Evolutionary conservation across 306 rosid species (phyloP).

Genomic region (Lagenaria siceraria): DNA sequence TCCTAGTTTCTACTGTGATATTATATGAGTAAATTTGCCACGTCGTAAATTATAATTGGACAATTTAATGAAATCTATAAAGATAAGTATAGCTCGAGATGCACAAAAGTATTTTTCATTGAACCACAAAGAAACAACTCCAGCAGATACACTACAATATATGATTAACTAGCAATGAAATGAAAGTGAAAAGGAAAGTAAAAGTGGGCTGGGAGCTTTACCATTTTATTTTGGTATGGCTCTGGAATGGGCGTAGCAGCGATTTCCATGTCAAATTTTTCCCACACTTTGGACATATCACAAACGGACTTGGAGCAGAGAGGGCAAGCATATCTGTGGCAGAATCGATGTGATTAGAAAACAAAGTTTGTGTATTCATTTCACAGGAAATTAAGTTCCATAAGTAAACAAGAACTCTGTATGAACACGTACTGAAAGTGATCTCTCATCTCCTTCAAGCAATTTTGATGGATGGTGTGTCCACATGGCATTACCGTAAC

Average conservation of each 20-base stretch:
- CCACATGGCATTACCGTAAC: conserved; percentile 69
- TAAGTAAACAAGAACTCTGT: neutral
- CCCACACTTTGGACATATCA: conserved; percentile 93
- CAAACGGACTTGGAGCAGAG: conserved; percentile 78
- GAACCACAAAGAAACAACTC: neutral
- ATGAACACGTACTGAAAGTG: conserved; percentile 56
- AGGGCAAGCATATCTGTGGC: conserved; percentile 68
- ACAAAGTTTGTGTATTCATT: neutral
- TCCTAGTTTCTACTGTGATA: neutral
- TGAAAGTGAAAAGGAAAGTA: neutral
- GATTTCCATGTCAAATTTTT: conserved; percentile 63
- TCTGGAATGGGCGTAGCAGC: conserved; percentile 75
- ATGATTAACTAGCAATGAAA: neutral
- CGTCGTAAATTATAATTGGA: too few species aligned
- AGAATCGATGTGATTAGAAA: neutral
- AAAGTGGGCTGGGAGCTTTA: neutral
- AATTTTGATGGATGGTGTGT: conserved; percentile 64
- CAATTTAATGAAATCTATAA: too few species aligned
- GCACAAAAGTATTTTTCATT: too few species aligned
- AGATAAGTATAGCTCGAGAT: too few species aligned
- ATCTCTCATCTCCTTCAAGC: conserved; percentile 72
- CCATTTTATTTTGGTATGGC: conserved; percentile 45
- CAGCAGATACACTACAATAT: neutral
- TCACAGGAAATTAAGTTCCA: neutral
- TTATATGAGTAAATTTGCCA: neutral